Evolutionary conservation across 2,329 filamentous ascomycete genomes (phyloP).

Genomic region (Paraphaeosphaeria minitans): DNA sequence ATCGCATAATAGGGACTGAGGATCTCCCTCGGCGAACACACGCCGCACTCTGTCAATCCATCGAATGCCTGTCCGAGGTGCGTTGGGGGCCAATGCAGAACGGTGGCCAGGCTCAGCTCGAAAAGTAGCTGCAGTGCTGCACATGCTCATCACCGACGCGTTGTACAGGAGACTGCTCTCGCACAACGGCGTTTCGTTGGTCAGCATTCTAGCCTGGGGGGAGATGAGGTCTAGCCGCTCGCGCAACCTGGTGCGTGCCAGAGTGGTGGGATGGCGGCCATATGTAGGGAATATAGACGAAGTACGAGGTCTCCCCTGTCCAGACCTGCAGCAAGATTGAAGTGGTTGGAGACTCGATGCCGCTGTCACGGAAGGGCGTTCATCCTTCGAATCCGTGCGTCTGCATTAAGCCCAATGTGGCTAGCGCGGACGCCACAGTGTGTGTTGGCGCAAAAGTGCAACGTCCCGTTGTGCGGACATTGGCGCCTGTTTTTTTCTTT

Average conservation of each 20-base stretch:
- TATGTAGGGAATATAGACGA: conserved; percentile 30
- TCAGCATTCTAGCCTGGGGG: conserved; percentile 12
- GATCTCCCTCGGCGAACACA: conserved; percentile 21
- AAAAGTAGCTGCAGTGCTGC: conserved; percentile 17
- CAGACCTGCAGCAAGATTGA: conserved; percentile 12
- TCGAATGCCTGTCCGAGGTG: conserved; percentile 19
- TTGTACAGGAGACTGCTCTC: conserved; percentile 17
- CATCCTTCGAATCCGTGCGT: neutral
- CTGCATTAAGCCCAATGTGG: neutral
- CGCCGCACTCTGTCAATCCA: conserved; percentile 21
- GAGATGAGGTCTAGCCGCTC: conserved; percentile 15
- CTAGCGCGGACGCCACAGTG: conserved; percentile 7
- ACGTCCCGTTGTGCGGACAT: conserved; percentile 8
- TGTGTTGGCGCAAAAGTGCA: conserved; percentile 7
- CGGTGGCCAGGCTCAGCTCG: conserved; percentile 17
- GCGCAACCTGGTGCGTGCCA: conserved; percentile 15
- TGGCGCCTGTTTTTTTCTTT: conserved; percentile 10
- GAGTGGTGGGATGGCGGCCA: conserved; percentile 17
- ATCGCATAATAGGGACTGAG: conserved; percentile 19
- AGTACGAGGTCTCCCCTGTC: conserved; percentile 23
- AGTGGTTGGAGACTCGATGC: neutral
- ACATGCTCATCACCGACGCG: conserved; percentile 19
- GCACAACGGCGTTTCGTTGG: conserved; percentile 7
- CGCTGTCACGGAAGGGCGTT: conserved; percentile 11
- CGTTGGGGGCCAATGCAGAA: conserved; percentile 4